A percentile compares a stretch with the other conserved stretches of the same genome.
These are phyloP conservation scores for Colletotrichum sp. DNA, from an alignment of 2,329 filamentous ascomycete genomes.

Conservation along the genomic window DNA sequence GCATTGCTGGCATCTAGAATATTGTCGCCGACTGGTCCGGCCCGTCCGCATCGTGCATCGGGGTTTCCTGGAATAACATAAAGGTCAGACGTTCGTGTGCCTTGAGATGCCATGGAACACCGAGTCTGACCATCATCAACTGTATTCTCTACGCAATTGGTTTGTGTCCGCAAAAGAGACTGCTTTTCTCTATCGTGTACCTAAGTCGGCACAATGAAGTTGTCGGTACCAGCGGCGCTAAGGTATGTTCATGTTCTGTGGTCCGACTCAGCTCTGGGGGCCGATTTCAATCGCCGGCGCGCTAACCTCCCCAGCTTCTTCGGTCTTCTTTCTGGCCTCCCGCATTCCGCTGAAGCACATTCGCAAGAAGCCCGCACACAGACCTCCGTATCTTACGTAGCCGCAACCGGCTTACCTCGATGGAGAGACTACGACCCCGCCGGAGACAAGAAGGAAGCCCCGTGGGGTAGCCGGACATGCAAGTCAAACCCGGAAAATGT, in stretches of 20 bases:
- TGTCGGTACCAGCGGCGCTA: not conserved
- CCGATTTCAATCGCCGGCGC: not conserved
- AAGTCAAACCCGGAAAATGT: conserved; percentile 7
- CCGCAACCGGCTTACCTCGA: not conserved
- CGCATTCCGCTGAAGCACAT: not conserved
- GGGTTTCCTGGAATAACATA: not conserved
- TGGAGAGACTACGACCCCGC: not conserved
- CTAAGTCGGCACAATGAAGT: not conserved
- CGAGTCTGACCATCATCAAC: not conserved
- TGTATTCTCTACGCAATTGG: not conserved
- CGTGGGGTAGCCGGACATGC: conserved; percentile 5
- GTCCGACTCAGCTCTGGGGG: not conserved
- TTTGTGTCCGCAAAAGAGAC: not conserved
- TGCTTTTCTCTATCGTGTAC: not conserved
- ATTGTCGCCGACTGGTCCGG: not conserved
- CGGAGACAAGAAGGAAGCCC: not conserved
- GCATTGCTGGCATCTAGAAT: not conserved
- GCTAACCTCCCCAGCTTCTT: not conserved
- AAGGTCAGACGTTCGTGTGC: not conserved
- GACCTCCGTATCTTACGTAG: not conserved
- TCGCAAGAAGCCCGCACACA: not conserved
- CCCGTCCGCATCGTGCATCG: not conserved
- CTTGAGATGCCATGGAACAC: not conserved
- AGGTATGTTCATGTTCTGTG: not conserved
- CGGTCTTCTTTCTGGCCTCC: not conserved